phyloP scores from a whole-genome alignment of 2,329 filamentous ascomycete species.

The Knufia fluminis region DNA sequence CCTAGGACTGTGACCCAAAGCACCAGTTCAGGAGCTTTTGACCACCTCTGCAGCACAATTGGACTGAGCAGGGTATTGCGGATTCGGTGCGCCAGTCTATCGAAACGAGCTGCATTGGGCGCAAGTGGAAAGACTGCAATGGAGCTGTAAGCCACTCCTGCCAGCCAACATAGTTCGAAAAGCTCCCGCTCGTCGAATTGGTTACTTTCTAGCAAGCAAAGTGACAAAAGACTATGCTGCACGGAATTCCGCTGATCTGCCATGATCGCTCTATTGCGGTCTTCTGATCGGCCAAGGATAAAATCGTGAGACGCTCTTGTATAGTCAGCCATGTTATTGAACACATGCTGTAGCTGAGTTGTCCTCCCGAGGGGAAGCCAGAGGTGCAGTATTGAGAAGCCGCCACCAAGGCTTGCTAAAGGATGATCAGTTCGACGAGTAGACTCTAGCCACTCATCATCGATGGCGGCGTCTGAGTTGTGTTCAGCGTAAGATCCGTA shows the following conservation, averaged over 20 bases:
- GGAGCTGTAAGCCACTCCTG: constrained; percentile 30
- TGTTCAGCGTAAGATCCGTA: not conserved
- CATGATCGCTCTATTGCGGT: constrained; percentile 23
- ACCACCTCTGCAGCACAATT: constrained; percentile 23
- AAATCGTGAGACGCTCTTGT: constrained; percentile 25
- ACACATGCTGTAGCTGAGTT: constrained; percentile 25
- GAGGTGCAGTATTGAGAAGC: constrained; percentile 20
- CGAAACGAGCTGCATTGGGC: constrained; percentile 29
- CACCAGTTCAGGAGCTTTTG: constrained; percentile 23
- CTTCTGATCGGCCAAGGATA: constrained; percentile 13
- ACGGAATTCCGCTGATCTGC: constrained; percentile 33
- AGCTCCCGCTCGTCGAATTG: constrained; percentile 19
- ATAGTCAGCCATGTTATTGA: constrained; percentile 28
- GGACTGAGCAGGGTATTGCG: constrained; percentile 23
- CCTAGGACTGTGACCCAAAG: constrained; percentile 32
- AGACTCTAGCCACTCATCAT: constrained; percentile 14
- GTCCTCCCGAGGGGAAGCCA: constrained; percentile 13
- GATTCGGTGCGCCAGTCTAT: constrained; percentile 24
- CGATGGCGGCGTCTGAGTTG: not conserved
- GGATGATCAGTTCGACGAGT: constrained; percentile 24
- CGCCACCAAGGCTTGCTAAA: constrained; percentile 20
- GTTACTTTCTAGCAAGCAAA: constrained; percentile 25
- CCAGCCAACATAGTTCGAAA: constrained; percentile 31
- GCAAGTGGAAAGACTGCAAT: constrained; percentile 34
- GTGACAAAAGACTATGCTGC: constrained; percentile 29